These are phyloP conservation scores for Cercospora sp. DNA, from an alignment of 2,329 filamentous ascomycete genomes.

Conservation along the genomic window DNA sequence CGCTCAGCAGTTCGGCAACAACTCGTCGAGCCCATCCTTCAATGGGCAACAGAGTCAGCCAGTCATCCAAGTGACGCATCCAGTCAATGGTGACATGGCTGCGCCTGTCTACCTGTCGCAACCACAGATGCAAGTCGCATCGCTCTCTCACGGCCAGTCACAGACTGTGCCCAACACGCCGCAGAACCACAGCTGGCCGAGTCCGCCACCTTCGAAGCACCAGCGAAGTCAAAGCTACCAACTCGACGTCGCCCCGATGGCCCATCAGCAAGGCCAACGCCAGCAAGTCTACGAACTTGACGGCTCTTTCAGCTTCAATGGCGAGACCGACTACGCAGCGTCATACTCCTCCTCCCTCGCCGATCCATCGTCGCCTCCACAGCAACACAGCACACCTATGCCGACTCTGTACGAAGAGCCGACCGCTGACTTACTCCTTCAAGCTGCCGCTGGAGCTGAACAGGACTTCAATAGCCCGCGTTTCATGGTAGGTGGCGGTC, in stretches of 20 bases:
- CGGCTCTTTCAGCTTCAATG: constrained; percentile 37
- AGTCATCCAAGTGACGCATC: constrained; percentile 30
- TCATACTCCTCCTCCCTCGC: constrained; percentile 51
- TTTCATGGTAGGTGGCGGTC: constrained; percentile 35
- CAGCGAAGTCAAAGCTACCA: constrained; percentile 43
- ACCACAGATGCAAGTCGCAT: constrained; percentile 33
- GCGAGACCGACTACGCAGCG: constrained; percentile 51
- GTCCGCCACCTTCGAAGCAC: constrained; percentile 39
- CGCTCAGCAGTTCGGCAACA: constrained; percentile 30
- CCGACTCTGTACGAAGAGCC: constrained; percentile 42
- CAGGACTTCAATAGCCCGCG: constrained; percentile 37
- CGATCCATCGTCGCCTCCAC: constrained; percentile 50
- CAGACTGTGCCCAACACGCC: constrained; percentile 55
- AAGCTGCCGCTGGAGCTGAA: constrained; percentile 35
- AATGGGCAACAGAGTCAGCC: constrained; percentile 21
- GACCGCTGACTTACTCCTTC: constrained; percentile 31
- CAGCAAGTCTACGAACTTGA: constrained; percentile 39
- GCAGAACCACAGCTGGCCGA: constrained; percentile 44
- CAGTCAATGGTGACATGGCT: constrained; percentile 25
- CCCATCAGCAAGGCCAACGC: constrained; percentile 40
- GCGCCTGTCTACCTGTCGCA: constrained; percentile 31
- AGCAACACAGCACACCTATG: constrained; percentile 40
- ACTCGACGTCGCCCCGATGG: constrained; percentile 58
- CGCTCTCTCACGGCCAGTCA: constrained; percentile 36
- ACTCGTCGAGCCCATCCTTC: constrained; percentile 24